Conservation (phyloP, 352 stramenopile species). For the Hyaloperonospora brassicae region DNA sequence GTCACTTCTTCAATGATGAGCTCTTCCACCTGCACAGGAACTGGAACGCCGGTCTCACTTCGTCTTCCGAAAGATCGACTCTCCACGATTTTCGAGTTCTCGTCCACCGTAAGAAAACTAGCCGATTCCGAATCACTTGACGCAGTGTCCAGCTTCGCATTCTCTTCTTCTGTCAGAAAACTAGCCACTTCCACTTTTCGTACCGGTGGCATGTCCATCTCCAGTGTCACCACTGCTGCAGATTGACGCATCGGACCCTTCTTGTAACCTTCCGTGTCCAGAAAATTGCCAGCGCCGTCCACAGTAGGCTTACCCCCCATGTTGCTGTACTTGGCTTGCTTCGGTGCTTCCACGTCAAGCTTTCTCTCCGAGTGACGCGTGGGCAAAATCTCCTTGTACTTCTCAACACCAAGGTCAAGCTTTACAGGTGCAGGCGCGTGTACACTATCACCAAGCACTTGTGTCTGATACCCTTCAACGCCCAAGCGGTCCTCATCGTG, state of each 20-base stretch:
- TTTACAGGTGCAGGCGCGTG: slow-evolving; percentile 21
- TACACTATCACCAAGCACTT: slow-evolving; percentile 25
- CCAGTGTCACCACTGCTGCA: slow-evolving; percentile 19
- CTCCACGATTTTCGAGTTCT: slow-evolving; percentile 39
- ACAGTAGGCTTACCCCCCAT: slow-evolving; percentile 14
- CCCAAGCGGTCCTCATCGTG: slow-evolving; percentile 28
- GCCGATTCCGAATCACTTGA: slow-evolving; percentile 32
- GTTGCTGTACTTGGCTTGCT: slow-evolving; percentile 29
- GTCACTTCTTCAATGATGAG: slow-evolving; percentile 47
- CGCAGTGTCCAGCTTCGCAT: slow-evolving; percentile 23
- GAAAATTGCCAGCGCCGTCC: slow-evolving; percentile 30
- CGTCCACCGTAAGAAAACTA: slow-evolving; percentile 36
- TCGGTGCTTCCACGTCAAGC: slow-evolving; percentile 28
- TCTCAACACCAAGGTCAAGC: slow-evolving; percentile 44
- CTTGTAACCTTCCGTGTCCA: slow-evolving; percentile 21
- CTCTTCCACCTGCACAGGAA: slow-evolving; percentile 34
- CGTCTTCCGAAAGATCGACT: slow-evolving; percentile 23
- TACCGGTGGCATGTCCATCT: slow-evolving; percentile 23
- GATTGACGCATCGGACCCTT: slow-evolving; percentile 16
- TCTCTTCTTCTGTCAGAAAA: slow-evolving; percentile 42
- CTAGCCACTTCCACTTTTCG: slow-evolving; percentile 42
- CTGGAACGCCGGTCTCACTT: slow-evolving; percentile 2
- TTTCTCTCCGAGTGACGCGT: slow-evolving; percentile 13
- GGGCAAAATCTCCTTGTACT: slow-evolving; percentile 38
- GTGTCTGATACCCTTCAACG: slow-evolving; percentile 28